Evolutionary conservation across 1,284 basidiomycete genomes (phyloP), one percentile per base, ranked within the genome.

Genomic region (Caloboletus firmus): DNA sequence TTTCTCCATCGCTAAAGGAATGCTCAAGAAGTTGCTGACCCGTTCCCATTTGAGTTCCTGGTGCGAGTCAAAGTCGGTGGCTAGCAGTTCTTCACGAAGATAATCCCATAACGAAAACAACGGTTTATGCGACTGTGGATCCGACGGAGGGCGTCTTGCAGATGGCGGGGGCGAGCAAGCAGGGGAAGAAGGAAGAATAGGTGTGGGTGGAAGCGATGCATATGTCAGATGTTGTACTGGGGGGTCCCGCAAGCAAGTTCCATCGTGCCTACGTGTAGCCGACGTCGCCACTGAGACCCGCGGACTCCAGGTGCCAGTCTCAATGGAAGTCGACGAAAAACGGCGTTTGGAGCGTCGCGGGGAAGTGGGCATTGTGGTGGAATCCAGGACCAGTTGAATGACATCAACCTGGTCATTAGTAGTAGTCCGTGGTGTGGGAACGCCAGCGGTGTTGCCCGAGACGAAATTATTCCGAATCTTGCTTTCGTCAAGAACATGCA

Each of bases 41-140:
- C 97, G 79, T 65, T 99, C 97, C 91, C 94, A 94, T 72, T 95
- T 95, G 61, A 95, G 75, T 68, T 96, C 94, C 65, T 96, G 92
- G 57, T 93, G 90, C 0, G 89, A 93, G 70, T 96, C 93, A 69
- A 94, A 91, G 74, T 95, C 93, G 31, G 90, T 95, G 0, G 91
- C 92, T 9, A 95, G 74, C 15, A 96, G 76, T 65, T 94, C 89
- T 64, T 95, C 92, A 22, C 87, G 79, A 26, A 97, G 78, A 69
- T 97, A 95, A 59, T 96, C 93, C 93, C 93, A 96, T 22, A 97
- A 67, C 11, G 93, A 93, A 67, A 90, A 91, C 1, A 89, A 83
- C 0, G 70, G 70, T 18, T 58, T 62, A 30, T 58, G 49, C 13
- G 36, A 43, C 32, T 54, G 62, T 2, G 48, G 13, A 17, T 49